Percentiles rank a stretch among this genome's conserved stretches.
phyloP scores from a whole-genome alignment of 257 asterid genomes.

The Jasminum sambac region DNA sequence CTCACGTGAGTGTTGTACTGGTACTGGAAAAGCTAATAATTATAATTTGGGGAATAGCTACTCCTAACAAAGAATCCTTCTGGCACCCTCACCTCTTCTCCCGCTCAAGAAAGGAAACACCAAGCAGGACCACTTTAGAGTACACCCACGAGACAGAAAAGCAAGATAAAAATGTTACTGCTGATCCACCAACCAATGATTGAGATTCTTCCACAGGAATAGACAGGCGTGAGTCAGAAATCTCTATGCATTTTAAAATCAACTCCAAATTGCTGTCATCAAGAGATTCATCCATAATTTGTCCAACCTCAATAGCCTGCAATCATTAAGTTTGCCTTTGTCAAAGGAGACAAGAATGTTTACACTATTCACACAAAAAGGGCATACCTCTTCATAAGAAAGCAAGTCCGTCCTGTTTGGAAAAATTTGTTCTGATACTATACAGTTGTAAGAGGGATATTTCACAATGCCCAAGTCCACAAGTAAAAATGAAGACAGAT shows the following conservation, averaged over 20 bases:
- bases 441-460: constrained; percentile 83
- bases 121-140: constrained; percentile 86
- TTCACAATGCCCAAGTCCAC: constrained; percentile 83
- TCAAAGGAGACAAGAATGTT: constrained; percentile 12
- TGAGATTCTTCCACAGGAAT: constrained; percentile 37
- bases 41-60: constrained; percentile 3
- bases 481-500: constrained; percentile 83
- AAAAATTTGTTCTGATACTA: constrained; percentile 58
- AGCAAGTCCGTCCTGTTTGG: constrained; percentile 61
- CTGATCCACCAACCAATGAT: constrained; percentile 44
- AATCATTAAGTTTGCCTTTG: constrained; percentile 24
- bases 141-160: constrained; percentile 83
- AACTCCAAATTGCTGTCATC: constrained; percentile 55
- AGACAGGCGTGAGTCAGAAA: constrained; percentile 51
- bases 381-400: constrained; percentile 81
- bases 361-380: constrained; percentile 13
- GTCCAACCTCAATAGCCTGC: constrained; percentile 91
- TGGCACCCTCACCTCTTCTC: constrained; percentile 64
- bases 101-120: constrained; percentile 83
- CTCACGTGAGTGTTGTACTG: background rate
- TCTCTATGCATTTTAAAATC: constrained; percentile 71
- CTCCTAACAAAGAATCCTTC: constrained; percentile 3
- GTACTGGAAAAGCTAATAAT: background rate
- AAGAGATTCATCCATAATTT: constrained; percentile 77
- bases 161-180: constrained; percentile 50